phyloP scores from a whole-genome alignment of 108 stramenopile species.

The Cyclostephanos invisitatus region DNA sequence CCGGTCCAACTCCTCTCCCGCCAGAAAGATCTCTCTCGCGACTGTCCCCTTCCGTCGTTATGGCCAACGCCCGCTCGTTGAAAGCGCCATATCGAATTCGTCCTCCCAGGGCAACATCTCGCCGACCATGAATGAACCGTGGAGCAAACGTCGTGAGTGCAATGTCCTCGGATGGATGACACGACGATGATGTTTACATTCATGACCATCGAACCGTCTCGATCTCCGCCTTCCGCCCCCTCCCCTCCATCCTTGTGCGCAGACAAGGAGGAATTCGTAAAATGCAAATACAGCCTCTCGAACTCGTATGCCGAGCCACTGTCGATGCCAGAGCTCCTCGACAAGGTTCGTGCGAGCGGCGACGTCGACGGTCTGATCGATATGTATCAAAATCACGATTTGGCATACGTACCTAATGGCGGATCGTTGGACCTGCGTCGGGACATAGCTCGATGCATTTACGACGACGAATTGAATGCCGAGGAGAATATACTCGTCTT shows the following conservation, averaged over 20 bases:
- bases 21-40: too few relatives aligned
- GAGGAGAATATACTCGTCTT: constrained; percentile 66
- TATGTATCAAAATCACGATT: constrained; percentile 53
- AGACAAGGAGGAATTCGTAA: constrained; percentile 70
- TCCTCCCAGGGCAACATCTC: too few relatives aligned
- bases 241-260: not conserved
- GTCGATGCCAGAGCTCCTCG: constrained; percentile 56
- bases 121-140: constrained; percentile 38
- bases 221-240: not conserved
- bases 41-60: too few relatives aligned
- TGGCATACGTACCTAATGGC: constrained; percentile 77
- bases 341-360: constrained; percentile 37
- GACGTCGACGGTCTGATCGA: constrained; percentile 48
- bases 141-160: constrained; percentile 41
- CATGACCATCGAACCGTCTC: not conserved
- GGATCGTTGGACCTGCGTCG: constrained; percentile 65
- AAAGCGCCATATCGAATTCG: too few relatives aligned
- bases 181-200: not conserved
- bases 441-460: constrained; percentile 61
- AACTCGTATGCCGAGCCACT: constrained; percentile 80
- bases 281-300: constrained; percentile 62
- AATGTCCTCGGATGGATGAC: not conserved
- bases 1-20: too few relatives aligned
- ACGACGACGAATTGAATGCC: constrained; percentile 44
- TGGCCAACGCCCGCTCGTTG: too few relatives aligned